Evolutionary conservation across 179 eudicot species (phyloP), one percentile per base, ranked within the genome.

Genomic region (Beta lomatogona): DNA sequence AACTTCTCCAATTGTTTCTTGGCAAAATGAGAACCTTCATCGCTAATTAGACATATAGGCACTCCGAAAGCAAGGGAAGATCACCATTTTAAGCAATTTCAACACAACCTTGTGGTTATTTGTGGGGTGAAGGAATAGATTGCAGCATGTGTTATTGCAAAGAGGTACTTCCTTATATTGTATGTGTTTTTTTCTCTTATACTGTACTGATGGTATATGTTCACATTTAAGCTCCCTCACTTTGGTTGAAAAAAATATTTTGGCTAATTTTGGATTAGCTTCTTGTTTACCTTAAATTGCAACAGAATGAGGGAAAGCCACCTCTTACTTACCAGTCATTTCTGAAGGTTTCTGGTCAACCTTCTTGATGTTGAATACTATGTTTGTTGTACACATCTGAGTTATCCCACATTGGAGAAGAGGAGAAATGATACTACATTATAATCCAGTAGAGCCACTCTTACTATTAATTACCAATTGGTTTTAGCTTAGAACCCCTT

Each of bases 221-320:
- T 4, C 71, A 5, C 1, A 41, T 54, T 8, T 70, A 12, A 58
- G 5, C 11, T 14, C 72, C 65, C 7, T 57, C 19, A 57, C n/a
- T 55, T 44, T 15, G 12, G 21, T 18, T 36, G 31, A 78, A 53
- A 5, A 14, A 18, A 25, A 54, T 5, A 8, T 50, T 77, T 9
- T 48, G 57, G 58, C 81, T 71, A 53, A 36, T 69, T 68, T n/a
- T 25, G 0, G 19, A 12, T 31, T 60, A 16, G 21, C 28, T 25
- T 21, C 21, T 0, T 41, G 48, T 70, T 75, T 6, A 14, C 9
- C 7, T 6, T 41, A 31, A 44, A 15, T 45, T 77, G 68, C 21
- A 77, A 73, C 80, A 95, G 97, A 95, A 95, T 79, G 91, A 89
- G 76, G 98, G 98, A 22, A 94, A 78, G 86, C 93, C 97, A 70